Base-by-base conservation (phyloP, 345 rosid species). In the Leavenworthia alabamica region DNA sequence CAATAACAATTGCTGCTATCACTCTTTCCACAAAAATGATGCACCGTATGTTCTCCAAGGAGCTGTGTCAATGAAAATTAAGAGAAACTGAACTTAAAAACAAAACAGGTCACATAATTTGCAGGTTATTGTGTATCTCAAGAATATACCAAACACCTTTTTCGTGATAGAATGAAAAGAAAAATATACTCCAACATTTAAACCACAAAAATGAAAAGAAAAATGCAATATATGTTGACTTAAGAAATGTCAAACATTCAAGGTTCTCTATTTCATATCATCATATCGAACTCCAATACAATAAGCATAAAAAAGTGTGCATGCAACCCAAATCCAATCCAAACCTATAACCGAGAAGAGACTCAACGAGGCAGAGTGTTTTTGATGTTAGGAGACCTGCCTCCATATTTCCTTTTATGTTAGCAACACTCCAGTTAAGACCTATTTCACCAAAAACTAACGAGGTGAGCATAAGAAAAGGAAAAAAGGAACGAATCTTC, bases 21-120 rank as follows among this genome's bases (percentile, higher is more conserved):
- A 93, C 80, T 80, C 97, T 82, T 66, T 87, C 78, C 58, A 86
- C 94, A 68, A 93, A 93, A 49, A 93, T 36, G 64, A 89, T 82
- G 59, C 97, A 93, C 72, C 96, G 77, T 13, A 89, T 82, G 27
- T 85, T 83, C 69, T 78, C 56, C 58, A 81, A 49, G 39, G 39
- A 65, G 66, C 97, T 93, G 84, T 8, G 16, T 48, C 45, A 32
- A 39, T 40, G n/a, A 62, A 11, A 49, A 70, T 44, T 7, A 22
- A 53, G 15, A n/a, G 10, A 19, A 37, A 13, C 36, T 27, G 14
- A 35, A 5, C 8, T 23, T 7, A 6, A 35, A 47, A 58, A 8
- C 2, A 33, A 11, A 8, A 44, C 4, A 48, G 3, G n/a, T 36
- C 4, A 8, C 2, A 57, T 10, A 37, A 35, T 56, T 8, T 16